Conservation (phyloP, 2,329 filamentous ascomycete genomes). For the Rutstroemia sp. region DNA sequence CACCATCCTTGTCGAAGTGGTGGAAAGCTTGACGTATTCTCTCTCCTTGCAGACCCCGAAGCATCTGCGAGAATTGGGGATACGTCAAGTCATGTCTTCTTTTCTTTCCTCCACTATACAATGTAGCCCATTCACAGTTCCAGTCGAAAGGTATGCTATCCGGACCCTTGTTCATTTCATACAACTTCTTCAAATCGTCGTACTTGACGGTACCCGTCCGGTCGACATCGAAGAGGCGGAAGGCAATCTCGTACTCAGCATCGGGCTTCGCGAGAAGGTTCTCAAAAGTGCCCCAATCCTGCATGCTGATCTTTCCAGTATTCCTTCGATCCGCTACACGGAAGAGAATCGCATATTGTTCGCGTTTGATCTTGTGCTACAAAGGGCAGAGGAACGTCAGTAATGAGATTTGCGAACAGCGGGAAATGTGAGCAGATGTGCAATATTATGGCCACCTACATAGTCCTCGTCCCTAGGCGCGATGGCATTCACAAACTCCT, state of each 20-base stretch:
- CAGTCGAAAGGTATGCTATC: conserved; percentile 90
- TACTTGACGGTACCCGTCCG: conserved; percentile 82
- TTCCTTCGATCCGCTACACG: conserved; percentile 75
- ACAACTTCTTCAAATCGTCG: conserved; percentile 76
- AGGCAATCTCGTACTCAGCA: conserved; percentile 97
- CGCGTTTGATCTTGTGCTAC: conserved; percentile 95
- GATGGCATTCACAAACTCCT: conserved; percentile 88
- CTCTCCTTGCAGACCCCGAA: conserved; percentile 92
- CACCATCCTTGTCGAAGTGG: conserved; percentile 79
- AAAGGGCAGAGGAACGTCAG: conserved; percentile 17
- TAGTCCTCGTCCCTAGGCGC: conserved; percentile 84
- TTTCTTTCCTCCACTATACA: conserved; percentile 86
- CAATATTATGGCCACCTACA: conserved; percentile 49
- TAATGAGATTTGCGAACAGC: not conserved
- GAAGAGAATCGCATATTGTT: conserved; percentile 94
- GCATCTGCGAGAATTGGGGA: conserved; percentile 95
- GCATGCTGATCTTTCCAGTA: conserved; percentile 65
- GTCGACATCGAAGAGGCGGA: conserved; percentile 88
- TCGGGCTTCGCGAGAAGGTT: conserved; percentile 90
- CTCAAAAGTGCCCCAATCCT: conserved; percentile 90
- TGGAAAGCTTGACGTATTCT: conserved; percentile 93
- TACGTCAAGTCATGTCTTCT: conserved; percentile 90
- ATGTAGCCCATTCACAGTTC: conserved; percentile 91
- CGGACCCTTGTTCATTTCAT: conserved; percentile 80
- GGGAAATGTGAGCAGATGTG: not conserved